phyloP scores from a whole-genome alignment of 345 rosid genomes.

The Alliaria petiolata region DNA sequence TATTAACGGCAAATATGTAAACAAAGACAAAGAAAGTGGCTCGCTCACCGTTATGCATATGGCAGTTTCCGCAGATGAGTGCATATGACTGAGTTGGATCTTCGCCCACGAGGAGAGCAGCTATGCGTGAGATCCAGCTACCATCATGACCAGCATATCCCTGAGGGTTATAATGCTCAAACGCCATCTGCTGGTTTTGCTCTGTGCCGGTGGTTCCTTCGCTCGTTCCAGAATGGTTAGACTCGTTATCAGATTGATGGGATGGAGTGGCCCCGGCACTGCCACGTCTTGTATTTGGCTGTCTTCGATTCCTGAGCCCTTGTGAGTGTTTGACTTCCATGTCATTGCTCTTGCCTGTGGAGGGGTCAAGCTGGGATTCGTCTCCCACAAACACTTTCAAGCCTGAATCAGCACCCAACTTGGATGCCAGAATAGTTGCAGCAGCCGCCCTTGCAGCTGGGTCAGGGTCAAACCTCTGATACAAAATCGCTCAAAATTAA shows the following conservation, averaged over 20 bases:
- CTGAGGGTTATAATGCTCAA: constrained; percentile 61
- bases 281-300: constrained; percentile 36
- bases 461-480: constrained; percentile 90
- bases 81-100: constrained; percentile 95
- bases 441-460: constrained; percentile 99
- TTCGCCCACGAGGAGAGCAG: constrained; percentile 92
- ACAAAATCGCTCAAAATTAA: not conserved
- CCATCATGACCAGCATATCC: constrained; percentile 50
- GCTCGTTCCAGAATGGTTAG: constrained; percentile 29
- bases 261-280: constrained; percentile 42
- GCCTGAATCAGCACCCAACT: constrained; percentile 90
- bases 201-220: constrained; percentile 36
- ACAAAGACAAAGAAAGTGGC: too few species aligned
- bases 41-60: constrained; percentile 86
- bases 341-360: constrained; percentile 53
- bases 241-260: constrained; percentile 37
- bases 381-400: constrained; percentile 66
- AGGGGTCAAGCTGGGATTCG: constrained; percentile 40
- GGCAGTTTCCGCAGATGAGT: constrained; percentile 90
- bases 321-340: constrained; percentile 47
- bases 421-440: constrained; percentile 90
- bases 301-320: constrained; percentile 72
- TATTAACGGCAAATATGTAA: not conserved
- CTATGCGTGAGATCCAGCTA: constrained; percentile 90
- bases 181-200: constrained; percentile 49